Conservation (phyloP, 164 flowering plant genomes). For the Houttuynia cordata region DNA sequence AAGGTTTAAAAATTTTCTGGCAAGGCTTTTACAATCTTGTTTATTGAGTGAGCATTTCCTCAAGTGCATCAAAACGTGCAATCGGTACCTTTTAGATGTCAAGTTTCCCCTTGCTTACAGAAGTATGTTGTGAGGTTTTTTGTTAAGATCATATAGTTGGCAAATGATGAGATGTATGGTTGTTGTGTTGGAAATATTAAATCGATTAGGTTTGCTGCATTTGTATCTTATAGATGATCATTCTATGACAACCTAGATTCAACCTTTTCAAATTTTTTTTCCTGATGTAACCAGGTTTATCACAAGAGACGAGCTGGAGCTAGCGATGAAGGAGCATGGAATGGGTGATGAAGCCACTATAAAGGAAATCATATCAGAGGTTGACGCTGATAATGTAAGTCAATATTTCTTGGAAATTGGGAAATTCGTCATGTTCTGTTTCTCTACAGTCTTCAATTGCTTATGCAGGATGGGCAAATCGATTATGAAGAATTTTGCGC, state of each 20-base stretch:
- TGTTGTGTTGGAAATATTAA: too few relatives aligned
- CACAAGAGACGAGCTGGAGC: slow-evolving; percentile 75
- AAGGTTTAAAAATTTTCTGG: too few relatives aligned
- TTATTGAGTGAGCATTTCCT: too few relatives aligned
- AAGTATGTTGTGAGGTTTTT: too few relatives aligned
- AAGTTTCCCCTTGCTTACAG: too few relatives aligned
- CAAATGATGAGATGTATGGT: too few relatives aligned
- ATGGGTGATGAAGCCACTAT: slow-evolving; percentile 71
- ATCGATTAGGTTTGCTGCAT: not conserved
- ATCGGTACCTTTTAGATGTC: too few relatives aligned
- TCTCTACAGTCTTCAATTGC: slow-evolving; percentile 10
- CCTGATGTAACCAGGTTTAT: slow-evolving; percentile 36
- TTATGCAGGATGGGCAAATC: slow-evolving; percentile 66
- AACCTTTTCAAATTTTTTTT: not conserved
- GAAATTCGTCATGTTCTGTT: not conserved
- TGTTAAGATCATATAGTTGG: too few relatives aligned
- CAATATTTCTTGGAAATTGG: not conserved
- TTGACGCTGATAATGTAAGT: slow-evolving; percentile 80
- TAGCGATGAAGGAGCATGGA: slow-evolving; percentile 65
- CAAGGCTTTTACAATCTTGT: too few relatives aligned
- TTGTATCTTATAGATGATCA: not conserved
- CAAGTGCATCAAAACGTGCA: too few relatives aligned
- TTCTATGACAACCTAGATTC: not conserved
- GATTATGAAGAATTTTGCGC: slow-evolving; percentile 65
- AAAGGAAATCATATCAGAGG: slow-evolving; percentile 75